Conservation (phyloP, 768 basidiomycete species). For the Pholiota conissans region DNA sequence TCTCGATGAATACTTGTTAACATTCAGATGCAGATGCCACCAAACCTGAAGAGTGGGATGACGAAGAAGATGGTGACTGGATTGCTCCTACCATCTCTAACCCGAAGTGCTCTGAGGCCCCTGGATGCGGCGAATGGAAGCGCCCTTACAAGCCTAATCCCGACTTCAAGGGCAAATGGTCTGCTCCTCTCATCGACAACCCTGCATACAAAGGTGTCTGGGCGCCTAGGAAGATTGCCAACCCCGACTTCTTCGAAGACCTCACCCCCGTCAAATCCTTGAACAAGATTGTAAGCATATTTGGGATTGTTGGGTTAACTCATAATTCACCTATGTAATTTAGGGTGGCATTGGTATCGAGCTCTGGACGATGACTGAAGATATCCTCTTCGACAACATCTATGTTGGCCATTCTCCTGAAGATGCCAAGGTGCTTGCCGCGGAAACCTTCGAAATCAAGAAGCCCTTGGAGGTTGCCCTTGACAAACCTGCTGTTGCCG, state of each 20-base stretch:
- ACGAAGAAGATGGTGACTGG: conserved; percentile 99
- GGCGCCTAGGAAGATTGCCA: conserved; percentile 87
- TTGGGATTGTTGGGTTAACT: background rate
- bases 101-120: conserved; percentile 85
- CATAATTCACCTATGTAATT: conserved; percentile 9
- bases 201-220: conserved; percentile 96
- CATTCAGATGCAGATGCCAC: conserved; percentile 62
- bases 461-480: conserved; percentile 72
- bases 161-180: conserved; percentile 98
- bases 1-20: background rate
- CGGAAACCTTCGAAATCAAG: conserved; percentile 92
- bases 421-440: conserved; percentile 81
- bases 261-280: conserved; percentile 77
- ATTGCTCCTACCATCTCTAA: conserved; percentile 87
- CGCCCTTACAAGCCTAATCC: conserved; percentile 89
- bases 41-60: conserved; percentile 99
- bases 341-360: conserved; percentile 96
- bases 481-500: conserved; percentile 52
- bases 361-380: conserved; percentile 99
- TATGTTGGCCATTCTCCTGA: conserved; percentile 89
- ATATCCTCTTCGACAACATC: conserved; percentile 91
- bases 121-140: conserved; percentile 96
- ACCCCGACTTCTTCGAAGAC: conserved; percentile 93
- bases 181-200: conserved; percentile 92
- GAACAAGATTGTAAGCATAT: conserved; percentile 71